Conservation (phyloP, 768 basidiomycete species). For the Russula emetica region DNA sequence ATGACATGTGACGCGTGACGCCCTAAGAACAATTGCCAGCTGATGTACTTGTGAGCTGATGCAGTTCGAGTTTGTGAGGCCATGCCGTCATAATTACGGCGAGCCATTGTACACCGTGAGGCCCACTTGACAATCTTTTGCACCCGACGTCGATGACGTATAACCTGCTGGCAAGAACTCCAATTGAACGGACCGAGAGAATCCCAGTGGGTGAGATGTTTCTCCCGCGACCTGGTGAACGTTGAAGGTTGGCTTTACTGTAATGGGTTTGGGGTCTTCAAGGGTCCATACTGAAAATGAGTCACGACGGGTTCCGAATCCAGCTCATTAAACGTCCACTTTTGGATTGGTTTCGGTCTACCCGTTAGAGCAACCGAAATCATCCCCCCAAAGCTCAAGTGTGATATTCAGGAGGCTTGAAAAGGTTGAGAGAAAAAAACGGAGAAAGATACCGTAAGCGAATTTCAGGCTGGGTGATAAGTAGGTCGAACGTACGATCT, state of each 20-base stretch:
- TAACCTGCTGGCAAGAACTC: constrained; percentile 3
- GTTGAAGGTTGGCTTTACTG: constrained; percentile 30
- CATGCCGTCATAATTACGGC: constrained; percentile 11
- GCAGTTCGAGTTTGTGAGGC: neutral
- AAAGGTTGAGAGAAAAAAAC: neutral
- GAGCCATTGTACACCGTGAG: neutral
- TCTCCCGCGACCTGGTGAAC: constrained; percentile 38
- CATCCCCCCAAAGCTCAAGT: neutral
- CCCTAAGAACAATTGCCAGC: constrained; percentile 4
- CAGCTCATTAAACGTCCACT: neutral
- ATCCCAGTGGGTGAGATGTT: neutral
- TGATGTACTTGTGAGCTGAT: neutral
- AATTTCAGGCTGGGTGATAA: neutral
- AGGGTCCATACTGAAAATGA: neutral
- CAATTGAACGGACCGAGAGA: neutral
- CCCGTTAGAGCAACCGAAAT: neutral
- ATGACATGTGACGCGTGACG: constrained; percentile 18
- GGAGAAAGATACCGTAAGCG: neutral
- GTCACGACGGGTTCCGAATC: neutral
- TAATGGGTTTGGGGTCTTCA: neutral
- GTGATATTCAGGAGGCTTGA: neutral
- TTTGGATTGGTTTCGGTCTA: neutral
- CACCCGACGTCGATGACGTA: constrained; percentile 6
- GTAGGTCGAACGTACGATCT: neutral
- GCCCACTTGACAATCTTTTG: neutral